Base-by-base conservation (phyloP, 108 stramenopile species). In the Pseudonitzschia multiseries region DNA sequence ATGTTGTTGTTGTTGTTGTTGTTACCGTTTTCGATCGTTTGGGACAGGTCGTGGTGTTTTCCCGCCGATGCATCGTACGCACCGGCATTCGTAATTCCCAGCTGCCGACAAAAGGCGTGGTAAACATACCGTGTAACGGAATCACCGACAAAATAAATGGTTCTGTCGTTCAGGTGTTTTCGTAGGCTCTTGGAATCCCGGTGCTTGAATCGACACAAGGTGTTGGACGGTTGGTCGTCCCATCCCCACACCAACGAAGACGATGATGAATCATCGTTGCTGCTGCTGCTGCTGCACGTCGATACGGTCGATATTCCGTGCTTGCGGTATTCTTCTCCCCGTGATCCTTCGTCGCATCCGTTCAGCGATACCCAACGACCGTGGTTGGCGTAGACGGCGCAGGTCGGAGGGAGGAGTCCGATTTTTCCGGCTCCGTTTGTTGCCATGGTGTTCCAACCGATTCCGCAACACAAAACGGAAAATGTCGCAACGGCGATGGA, bases 61-160 rank as follows among this genome's bases (percentile, higher is more conserved):
- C 82, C 80, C 46, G 74, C 65, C 24, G 83, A 80, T n/a, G 91
- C 83, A 75, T 95, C 85, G 81, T 92, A 90, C 6, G 79, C 79
- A 42, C 93, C 92, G 46, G 88, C 84, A 40, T 72, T 73, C 13
- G 73, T 59, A 33, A 87, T 71, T 40, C 94, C 94, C 65, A 93
- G 68, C 14, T 86, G 77, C 21, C 91, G 80, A 50, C 81, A 71
- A 24, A 89, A 77, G 2, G 89, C 81, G 81, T 89, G 83, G 56
- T 92, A 93, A 31, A 89, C 8, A 74, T 93, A 85, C 26, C 94
- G 84, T 28, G 89, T 90, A 65, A 87, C 86, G 13, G 85, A 87
- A 72, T 95, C 94, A 26, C 94, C 94, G 69, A 88, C 79, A 76
- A 93, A 95, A 18, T 85, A 70, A 36, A 95, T 61, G 29, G 63